Base-by-base conservation (phyloP, 345 rosid genomes). In the Citrus sp. region DNA sequence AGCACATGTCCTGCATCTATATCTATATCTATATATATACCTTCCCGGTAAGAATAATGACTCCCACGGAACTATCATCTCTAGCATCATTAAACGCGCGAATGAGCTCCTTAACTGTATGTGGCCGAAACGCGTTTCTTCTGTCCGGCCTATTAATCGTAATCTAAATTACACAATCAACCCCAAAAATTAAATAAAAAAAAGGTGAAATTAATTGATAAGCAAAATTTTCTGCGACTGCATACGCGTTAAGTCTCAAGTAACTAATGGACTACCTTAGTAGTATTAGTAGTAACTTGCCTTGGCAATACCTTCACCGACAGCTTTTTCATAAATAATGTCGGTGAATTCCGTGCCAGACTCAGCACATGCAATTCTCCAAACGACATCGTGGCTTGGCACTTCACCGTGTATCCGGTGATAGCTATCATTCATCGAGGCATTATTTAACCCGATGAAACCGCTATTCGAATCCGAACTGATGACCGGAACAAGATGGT, bases 221-320 rank as follows among this genome's bases (percentile, higher is more conserved):
- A 18, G 24, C 54, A 28, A 51, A 0, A 49, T 56, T 70, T 46
- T 34, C 32, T 25, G 24, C 27, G 8, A n/a, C 32, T 16, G 37
- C 74, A 13, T 27, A 18, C 22, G 58, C 5, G 30, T 19, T 51
- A 28, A 70, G 4, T 70, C 38, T 8, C 25, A 34, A 73, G 19
- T 18, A 42, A 13, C 56, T 38, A 1, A 24, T 6, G 51, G 49
- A 13, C 51, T 12, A 12, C 4, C 51, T 46, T 46, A 46, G 51
- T 46, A 37, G 37, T 6, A 35, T 5, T 35, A 46, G 14, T 42
- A 73, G 10, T 6, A 37, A 2, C 34, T 35, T 55, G 92, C 99
- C 97, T 92, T 93, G 19, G 97, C 98, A 61, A 96, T 96, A 59
- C 87, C 97, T 85, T 96, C 99, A 34, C 80, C 97, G 3, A 84